Evolutionary conservation across 176 grass and related monocot genomes (phyloP).

Genomic region (Cenchrus americanus): DNA sequence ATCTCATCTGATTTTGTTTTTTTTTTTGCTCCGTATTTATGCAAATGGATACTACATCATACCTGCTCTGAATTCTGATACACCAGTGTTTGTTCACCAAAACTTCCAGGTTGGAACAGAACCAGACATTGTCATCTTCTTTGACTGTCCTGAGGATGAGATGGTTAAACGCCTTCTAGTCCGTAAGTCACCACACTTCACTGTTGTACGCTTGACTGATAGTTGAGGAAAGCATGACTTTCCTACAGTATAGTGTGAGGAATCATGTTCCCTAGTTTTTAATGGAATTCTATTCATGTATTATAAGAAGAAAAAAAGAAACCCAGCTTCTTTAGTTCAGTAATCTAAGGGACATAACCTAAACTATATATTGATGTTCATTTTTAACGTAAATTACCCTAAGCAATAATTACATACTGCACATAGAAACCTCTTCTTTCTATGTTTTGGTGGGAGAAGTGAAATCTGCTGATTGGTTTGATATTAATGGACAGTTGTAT

Average conservation of each 20-base stretch:
- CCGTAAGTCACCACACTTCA: conserved; percentile 59
- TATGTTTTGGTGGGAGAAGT: not conserved
- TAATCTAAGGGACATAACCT: not conserved
- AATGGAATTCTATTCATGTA: not conserved
- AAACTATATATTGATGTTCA: not conserved
- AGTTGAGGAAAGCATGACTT: not conserved
- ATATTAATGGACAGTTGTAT: conserved; percentile 27
- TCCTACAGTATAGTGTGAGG: not conserved
- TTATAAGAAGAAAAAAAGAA: conserved; percentile 1
- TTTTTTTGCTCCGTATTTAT: not conserved
- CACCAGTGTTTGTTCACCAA: conserved; percentile 5
- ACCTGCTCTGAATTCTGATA: conserved; percentile 39
- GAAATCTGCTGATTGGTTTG: not conserved
- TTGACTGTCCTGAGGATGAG: conserved; percentile 86
- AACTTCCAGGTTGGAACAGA: conserved; percentile 79
- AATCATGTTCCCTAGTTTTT: not conserved
- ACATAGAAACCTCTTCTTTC: not conserved
- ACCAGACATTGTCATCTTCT: conserved; percentile 89
- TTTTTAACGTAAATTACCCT: too few relatives aligned
- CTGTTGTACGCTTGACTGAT: too few relatives aligned
- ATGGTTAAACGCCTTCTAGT: conserved; percentile 88
- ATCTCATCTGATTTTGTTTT: not conserved
- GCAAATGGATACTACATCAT: conserved; percentile 17
- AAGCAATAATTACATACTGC: too few relatives aligned
- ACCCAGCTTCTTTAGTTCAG: not conserved